phyloP scores from a whole-genome alignment of 371 early-diverging fungal species.

The Polyrhizophydium stewartii region DNA sequence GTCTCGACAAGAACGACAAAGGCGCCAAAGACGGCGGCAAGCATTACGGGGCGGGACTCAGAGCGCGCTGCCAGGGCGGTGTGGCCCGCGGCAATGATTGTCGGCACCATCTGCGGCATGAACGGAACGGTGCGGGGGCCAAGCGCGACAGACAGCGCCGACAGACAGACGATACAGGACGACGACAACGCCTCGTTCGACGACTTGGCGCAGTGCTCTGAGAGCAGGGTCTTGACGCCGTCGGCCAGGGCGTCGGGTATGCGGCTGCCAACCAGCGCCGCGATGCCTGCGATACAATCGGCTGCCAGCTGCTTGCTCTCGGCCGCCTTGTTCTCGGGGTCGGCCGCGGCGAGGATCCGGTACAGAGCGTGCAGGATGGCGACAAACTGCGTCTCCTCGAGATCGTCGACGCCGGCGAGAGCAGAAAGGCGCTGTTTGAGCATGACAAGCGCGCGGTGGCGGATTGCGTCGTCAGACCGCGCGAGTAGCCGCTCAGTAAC shows the following conservation, averaged over 20 bases:
- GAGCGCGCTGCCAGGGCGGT: not conserved
- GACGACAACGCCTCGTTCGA: conserved; percentile 59
- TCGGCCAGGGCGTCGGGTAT: conserved; percentile 60
- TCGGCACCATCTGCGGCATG: conserved; percentile 81
- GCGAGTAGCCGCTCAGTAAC: conserved; percentile 63
- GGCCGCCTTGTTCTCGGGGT: conserved; percentile 45
- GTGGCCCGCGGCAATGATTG: conserved; percentile 14
- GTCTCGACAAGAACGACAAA: conserved; percentile 1
- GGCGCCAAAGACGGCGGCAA: not conserved
- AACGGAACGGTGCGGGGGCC: conserved; percentile 80
- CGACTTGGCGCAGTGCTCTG: conserved; percentile 47
- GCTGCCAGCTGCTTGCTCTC: conserved; percentile 78
- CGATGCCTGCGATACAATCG: conserved; percentile 71
- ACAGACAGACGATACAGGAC: conserved; percentile 68
- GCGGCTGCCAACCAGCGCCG: conserved; percentile 57
- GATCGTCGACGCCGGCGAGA: conserved; percentile 41
- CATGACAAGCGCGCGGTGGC: conserved; percentile 76
- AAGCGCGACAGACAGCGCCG: conserved; percentile 54
- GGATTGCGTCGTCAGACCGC: conserved; percentile 62
- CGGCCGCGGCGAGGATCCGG: conserved; percentile 29
- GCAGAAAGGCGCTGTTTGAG: conserved; percentile 65
- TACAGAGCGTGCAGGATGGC: not conserved
- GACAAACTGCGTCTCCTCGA: conserved; percentile 6
- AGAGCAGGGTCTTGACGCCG: conserved; percentile 57
- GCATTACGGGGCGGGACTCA: conserved; percentile 5